Conservation (phyloP, 1,284 basidiomycete species). For the Xerocomus nothofagi region DNA sequence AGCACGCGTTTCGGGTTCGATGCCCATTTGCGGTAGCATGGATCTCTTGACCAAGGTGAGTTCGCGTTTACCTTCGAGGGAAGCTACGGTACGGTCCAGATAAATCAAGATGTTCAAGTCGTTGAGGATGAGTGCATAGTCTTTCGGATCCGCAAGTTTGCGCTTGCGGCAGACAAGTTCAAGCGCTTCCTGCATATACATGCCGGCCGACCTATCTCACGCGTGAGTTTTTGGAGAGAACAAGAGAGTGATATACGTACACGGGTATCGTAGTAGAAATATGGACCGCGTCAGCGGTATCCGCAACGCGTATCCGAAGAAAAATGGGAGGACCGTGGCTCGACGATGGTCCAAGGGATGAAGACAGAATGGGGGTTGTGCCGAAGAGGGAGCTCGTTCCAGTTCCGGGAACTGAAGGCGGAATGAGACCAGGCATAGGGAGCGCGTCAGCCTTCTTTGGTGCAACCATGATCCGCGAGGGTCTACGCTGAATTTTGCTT, state of each 20-base stretch:
- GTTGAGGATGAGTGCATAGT: slow-evolving; percentile 81
- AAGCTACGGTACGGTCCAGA: slow-evolving; percentile 93
- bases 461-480: slow-evolving; percentile 64
- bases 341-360: slow-evolving; percentile 65
- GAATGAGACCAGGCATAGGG: slow-evolving; percentile 25
- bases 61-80: slow-evolving; percentile 84
- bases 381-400: slow-evolving; percentile 38
- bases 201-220: slow-evolving; percentile 74
- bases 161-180: slow-evolving; percentile 81
- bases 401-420: slow-evolving; percentile 22
- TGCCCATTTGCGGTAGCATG: slow-evolving; percentile 70
- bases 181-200: slow-evolving; percentile 96
- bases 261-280: slow-evolving; percentile 86
- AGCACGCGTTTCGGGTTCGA: slow-evolving; percentile 57
- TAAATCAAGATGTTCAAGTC: slow-evolving; percentile 85
- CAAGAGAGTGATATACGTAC: slow-evolving; percentile 47
- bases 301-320: slow-evolving; percentile 75
- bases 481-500: slow-evolving; percentile 73
- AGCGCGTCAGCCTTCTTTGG: slow-evolving; percentile 53
- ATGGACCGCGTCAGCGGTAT: slow-evolving; percentile 76
- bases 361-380: slow-evolving; percentile 52
- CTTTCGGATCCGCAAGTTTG: slow-evolving; percentile 70
- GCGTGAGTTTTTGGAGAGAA: background rate
- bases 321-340: slow-evolving; percentile 78
- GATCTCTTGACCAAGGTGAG: slow-evolving; percentile 81